Percentiles rank a stretch among this genome's conserved stretches.
Evolutionary conservation across 164 flowering plant genomes (phyloP).

Genomic region (Buxus sempervirens): DNA sequence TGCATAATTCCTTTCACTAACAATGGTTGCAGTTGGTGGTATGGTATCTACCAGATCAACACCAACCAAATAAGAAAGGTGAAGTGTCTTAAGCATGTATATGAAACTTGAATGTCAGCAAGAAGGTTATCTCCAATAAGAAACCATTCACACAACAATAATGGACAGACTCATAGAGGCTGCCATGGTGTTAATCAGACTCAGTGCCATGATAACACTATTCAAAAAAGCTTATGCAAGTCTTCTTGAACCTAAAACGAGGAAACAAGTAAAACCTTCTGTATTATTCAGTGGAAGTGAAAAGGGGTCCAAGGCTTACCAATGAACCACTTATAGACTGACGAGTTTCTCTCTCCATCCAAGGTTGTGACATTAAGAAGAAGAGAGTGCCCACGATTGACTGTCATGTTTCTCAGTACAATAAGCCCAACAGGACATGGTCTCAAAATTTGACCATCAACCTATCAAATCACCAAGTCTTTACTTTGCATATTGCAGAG

Average conservation of each 20-base stretch:
- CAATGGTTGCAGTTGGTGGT: slow-evolving; percentile 50
- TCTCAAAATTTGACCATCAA: slow-evolving; percentile 43
- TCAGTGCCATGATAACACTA: too few species aligned
- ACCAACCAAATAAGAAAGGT: background rate
- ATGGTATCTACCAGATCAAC: slow-evolving; percentile 37
- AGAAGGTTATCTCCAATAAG: too few species aligned
- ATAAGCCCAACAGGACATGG: slow-evolving; percentile 34
- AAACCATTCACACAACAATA: too few species aligned
- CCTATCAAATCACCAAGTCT: slow-evolving; percentile 31
- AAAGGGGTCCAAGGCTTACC: slow-evolving; percentile 27
- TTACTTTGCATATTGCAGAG: background rate
- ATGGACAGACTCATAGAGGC: too few species aligned
- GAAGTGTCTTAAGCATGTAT: background rate
- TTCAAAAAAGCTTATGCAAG: too few species aligned
- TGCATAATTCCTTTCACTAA: slow-evolving; percentile 35
- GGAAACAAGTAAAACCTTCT: too few species aligned
- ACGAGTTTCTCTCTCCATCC: slow-evolving; percentile 40
- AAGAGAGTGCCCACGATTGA: slow-evolving; percentile 39
- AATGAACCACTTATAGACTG: slow-evolving; percentile 56
- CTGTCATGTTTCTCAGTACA: slow-evolving; percentile 36
- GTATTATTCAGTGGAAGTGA: background rate
- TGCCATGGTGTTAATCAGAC: too few species aligned
- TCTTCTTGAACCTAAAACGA: too few species aligned
- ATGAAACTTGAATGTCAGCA: too few species aligned
- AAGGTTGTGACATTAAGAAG: slow-evolving; percentile 38